Percentiles rank a stretch among this genome's conserved stretches.
phyloP scores from a whole-genome alignment of 139 green algal genomes.

The Asterochloris erici region DNA sequence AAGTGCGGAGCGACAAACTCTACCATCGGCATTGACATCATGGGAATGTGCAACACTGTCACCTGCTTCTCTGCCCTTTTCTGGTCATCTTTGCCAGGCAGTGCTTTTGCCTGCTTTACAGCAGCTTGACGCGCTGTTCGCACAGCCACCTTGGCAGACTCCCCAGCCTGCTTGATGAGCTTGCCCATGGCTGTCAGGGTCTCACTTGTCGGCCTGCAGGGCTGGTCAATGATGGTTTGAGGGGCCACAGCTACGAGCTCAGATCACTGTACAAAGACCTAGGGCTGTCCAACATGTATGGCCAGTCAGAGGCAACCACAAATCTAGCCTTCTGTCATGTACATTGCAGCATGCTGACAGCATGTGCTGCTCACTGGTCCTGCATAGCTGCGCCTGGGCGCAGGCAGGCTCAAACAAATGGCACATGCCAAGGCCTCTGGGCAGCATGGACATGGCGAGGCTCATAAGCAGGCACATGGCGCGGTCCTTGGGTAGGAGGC shows the following conservation, averaged over 20 bases:
- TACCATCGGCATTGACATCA: not conserved
- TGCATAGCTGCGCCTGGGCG: too few relatives aligned
- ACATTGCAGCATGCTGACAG: too few relatives aligned
- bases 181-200: constrained; percentile 54
- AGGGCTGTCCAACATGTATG: not conserved
- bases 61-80: constrained; percentile 22
- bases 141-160: constrained; percentile 59
- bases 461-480: too few relatives aligned
- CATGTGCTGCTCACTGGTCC: too few relatives aligned
- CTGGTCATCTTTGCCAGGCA: constrained; percentile 19
- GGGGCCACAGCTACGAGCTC: too few relatives aligned
- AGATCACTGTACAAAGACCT: not conserved
- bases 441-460: too few relatives aligned
- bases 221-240: too few relatives aligned
- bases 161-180: constrained; percentile 56
- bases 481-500: not conserved
- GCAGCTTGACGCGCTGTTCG: constrained; percentile 49
- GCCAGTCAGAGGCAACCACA: too few relatives aligned
- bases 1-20: not conserved
- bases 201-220: constrained; percentile 39
- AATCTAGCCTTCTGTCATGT: too few relatives aligned
- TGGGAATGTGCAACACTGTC: not conserved
- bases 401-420: too few relatives aligned
- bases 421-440: not conserved
- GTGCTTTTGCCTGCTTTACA: constrained; percentile 36